Conservation (phyloP, 2,329 filamentous ascomycete genomes). For the Chrysoporthe austroafricana region DNA sequence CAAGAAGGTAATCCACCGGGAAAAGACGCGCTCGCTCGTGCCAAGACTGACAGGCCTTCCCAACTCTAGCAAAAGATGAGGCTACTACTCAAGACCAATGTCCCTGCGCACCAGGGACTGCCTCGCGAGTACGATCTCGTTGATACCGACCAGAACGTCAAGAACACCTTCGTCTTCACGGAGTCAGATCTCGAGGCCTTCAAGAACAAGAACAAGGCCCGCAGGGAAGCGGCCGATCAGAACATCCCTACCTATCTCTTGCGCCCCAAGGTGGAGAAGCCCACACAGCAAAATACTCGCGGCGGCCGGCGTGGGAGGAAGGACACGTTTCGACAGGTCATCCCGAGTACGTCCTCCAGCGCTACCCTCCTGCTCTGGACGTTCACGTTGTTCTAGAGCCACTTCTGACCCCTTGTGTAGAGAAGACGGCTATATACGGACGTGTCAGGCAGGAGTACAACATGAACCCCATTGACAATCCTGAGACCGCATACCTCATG, state of each 20-base stretch:
- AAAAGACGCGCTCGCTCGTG: background rate
- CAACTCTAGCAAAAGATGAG: conserved; percentile 49
- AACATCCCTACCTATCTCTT: conserved; percentile 63
- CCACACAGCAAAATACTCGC: conserved; percentile 41
- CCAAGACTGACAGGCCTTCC: conserved; percentile 33
- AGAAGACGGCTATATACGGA: conserved; percentile 30
- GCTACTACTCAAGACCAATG: conserved; percentile 70
- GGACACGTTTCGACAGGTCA: conserved; percentile 69
- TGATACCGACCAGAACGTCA: conserved; percentile 65
- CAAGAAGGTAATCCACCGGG: conserved; percentile 2
- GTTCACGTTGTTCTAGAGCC: conserved; percentile 28
- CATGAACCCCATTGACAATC: conserved; percentile 39
- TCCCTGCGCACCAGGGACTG: conserved; percentile 71
- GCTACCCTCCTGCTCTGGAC: conserved; percentile 25
- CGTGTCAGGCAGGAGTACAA: conserved; percentile 45
- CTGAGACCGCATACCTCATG: conserved; percentile 46
- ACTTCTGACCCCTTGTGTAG: conserved; percentile 18
- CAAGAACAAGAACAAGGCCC: conserved; percentile 59
- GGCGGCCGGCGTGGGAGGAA: conserved; percentile 37
- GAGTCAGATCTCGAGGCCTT: conserved; percentile 90
- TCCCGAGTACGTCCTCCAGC: conserved; percentile 65
- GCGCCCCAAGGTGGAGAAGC: conserved; percentile 50
- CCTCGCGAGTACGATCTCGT: conserved; percentile 88
- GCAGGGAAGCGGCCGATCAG: conserved; percentile 59
- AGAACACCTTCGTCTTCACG: conserved; percentile 89